Base-by-base conservation (phyloP, 495 filamentous ascomycete genomes). In the Penicillium maclennaniae region DNA sequence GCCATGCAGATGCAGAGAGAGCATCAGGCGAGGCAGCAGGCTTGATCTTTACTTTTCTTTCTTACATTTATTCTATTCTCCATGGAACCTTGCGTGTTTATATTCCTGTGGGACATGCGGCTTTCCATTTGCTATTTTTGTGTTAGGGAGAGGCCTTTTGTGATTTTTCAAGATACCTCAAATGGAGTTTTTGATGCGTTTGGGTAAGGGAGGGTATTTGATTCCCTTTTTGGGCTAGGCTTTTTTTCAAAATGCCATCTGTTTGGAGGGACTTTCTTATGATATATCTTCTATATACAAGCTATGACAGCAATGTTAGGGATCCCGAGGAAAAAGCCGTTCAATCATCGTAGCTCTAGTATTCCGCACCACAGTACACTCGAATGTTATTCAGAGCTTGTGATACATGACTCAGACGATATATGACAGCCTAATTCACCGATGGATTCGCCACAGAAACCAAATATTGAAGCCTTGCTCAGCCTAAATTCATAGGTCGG, bases 161-260 rank as follows among this genome's bases (percentile, higher is more conserved):
- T 36, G 54, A 8, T 38, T 41, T 43, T 51, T n/a, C 49, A 45
- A 45, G 49, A 51, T 51, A 51, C 49, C 49, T 51, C 41, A 43
- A 43, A n/a, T 20, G 49, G 49, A 51, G 49, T 51, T 45, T 36
- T 20, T 15, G 17, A 43, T 36, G 26, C 6, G 15, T 47, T 47
- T 47, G 10, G 44, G 44, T 42, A 31, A 45, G 34, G 36, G 45
- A 43, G 42, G 45, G 19, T 39, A n/a, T 45, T 34, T 42, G 20
- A 23, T 49, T 21, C n/a, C n/a, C n/a, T 40, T 23, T 23, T 23
- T 36, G 41, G 39, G 27, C 43, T 47, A 31, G 47, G 44, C n/a
- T 20, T 52, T 4, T 47, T n/a, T n/a, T n/a, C n/a, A n/a, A n/a
- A n/a, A n/a, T n/a, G n/a, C n/a, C n/a, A n/a, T n/a, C n/a, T n/a